phyloP scores from a whole-genome alignment of 2,329 filamentous ascomycete species.

The Chaetomiaceae sp. region DNA sequence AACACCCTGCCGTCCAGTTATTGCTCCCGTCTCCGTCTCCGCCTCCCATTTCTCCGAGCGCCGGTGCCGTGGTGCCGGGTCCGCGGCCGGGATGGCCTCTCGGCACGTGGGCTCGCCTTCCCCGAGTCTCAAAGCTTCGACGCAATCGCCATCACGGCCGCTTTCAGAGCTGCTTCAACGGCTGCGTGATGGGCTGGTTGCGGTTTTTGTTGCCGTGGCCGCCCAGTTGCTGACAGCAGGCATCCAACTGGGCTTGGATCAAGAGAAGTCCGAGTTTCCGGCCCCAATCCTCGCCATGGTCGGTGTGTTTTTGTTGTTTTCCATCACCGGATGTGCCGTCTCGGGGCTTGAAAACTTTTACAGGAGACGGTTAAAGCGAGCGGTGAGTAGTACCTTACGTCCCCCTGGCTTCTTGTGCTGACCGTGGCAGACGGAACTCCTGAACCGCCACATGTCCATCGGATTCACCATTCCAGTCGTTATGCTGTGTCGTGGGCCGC shows the following conservation, averaged over 20 bases:
- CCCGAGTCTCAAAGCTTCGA: not conserved
- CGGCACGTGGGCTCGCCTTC: not conserved
- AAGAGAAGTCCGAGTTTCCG: slow-evolving; percentile 39
- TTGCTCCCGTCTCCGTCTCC: not conserved
- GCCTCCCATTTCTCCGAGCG: slow-evolving; percentile 8
- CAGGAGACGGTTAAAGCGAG: slow-evolving; percentile 19
- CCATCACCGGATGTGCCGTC: slow-evolving; percentile 14
- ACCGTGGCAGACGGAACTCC: slow-evolving; percentile 41
- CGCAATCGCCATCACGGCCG: not conserved
- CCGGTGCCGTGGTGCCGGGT: slow-evolving; percentile 23
- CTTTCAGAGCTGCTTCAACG: not conserved
- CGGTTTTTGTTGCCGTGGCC: slow-evolving; percentile 36
- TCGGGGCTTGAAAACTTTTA: slow-evolving; percentile 29
- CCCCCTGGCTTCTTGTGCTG: not conserved
- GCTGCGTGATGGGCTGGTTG: slow-evolving; percentile 29
- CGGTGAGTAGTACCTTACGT: slow-evolving; percentile 21
- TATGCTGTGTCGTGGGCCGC: slow-evolving; percentile 37
- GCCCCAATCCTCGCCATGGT: slow-evolving; percentile 49
- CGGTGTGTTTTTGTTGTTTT: slow-evolving; percentile 31
- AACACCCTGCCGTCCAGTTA: slow-evolving; percentile 16
- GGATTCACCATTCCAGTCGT: slow-evolving; percentile 49
- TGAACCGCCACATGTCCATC: slow-evolving; percentile 48
- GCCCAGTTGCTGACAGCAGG: slow-evolving; percentile 46
- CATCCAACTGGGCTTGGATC: slow-evolving; percentile 35
- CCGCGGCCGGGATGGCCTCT: slow-evolving; percentile 9